Conservation (phyloP, 208 protist genomes). For the Angomonas deanei region DNA sequence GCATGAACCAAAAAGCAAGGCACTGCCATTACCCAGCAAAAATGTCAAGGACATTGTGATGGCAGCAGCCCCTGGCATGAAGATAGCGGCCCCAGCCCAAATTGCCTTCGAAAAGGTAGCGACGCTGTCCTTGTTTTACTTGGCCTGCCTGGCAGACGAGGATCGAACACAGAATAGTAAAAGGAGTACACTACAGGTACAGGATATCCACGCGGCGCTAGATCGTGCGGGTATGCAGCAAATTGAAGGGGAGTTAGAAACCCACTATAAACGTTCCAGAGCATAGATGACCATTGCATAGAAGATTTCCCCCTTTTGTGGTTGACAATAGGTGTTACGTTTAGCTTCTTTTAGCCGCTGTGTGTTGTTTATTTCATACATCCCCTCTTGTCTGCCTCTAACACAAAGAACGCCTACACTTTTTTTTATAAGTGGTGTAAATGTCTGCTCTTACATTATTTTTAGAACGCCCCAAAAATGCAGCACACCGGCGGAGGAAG, state of each 20-base stretch:
- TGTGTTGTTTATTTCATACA: too few species aligned
- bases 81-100: constrained; percentile 56
- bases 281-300: constrained; percentile 8
- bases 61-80: constrained; percentile 52
- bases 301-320: neutral
- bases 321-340: too few species aligned
- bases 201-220: constrained; percentile 62
- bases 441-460: constrained; percentile 12
- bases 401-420: too few species aligned
- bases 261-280: constrained; percentile 37
- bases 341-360: too few species aligned
- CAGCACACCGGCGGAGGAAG: constrained; percentile 16
- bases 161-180: constrained; percentile 31
- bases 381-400: too few species aligned
- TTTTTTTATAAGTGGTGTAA: too few species aligned
- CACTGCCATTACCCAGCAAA: constrained; percentile 53
- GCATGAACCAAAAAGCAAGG: neutral
- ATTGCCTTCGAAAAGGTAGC: constrained; percentile 77
- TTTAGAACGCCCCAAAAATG: constrained; percentile 3
- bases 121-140: constrained; percentile 58
- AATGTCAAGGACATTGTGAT: constrained; percentile 63
- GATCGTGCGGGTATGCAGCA: constrained; percentile 68
- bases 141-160: constrained; percentile 69
- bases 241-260: constrained; percentile 47
- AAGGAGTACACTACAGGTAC: constrained; percentile 50